Conservation (phyloP, 169 alveolate species). For the Eimeria acervulina region DNA sequence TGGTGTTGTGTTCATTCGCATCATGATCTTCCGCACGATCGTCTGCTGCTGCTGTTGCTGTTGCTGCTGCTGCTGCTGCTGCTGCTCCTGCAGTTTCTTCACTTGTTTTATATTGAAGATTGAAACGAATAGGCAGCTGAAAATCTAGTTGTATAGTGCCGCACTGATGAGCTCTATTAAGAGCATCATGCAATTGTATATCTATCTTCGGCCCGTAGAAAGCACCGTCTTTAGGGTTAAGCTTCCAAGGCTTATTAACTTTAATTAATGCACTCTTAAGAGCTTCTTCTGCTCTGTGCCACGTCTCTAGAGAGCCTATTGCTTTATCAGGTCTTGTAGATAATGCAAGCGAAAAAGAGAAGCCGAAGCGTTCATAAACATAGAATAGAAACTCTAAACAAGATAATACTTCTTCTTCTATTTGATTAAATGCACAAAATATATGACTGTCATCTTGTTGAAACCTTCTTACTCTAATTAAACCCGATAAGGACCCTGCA, state of each 20-base stretch:
- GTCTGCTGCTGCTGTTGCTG: slow-evolving; percentile 90
- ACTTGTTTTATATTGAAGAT: slow-evolving; percentile 97
- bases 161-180: slow-evolving; percentile 98
- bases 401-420: no score
- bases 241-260: slow-evolving; percentile 89
- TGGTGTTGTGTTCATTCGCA: slow-evolving; percentile 86
- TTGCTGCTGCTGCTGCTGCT: slow-evolving; percentile 18
- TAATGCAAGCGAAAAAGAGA: slow-evolving; percentile 73
- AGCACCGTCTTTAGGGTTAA: slow-evolving; percentile 99
- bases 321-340: slow-evolving; percentile 98
- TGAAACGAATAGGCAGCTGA: slow-evolving; percentile 98
- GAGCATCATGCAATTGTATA: slow-evolving; percentile 97
- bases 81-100: slow-evolving; percentile 85
- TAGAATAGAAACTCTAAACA: no score
- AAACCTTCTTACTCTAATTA: no score
- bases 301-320: slow-evolving; percentile 95
- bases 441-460: no score
- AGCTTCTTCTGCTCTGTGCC: slow-evolving; percentile 98
- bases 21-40: no score
- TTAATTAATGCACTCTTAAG: slow-evolving; percentile 96
- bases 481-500: no score
- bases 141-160: slow-evolving; percentile 99
- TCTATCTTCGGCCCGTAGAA: slow-evolving; percentile 99
- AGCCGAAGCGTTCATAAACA: no score
- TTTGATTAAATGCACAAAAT: no score